Base-by-base conservation (phyloP, 2,329 filamentous ascomycete species). In the Verticillium alfalfae region DNA sequence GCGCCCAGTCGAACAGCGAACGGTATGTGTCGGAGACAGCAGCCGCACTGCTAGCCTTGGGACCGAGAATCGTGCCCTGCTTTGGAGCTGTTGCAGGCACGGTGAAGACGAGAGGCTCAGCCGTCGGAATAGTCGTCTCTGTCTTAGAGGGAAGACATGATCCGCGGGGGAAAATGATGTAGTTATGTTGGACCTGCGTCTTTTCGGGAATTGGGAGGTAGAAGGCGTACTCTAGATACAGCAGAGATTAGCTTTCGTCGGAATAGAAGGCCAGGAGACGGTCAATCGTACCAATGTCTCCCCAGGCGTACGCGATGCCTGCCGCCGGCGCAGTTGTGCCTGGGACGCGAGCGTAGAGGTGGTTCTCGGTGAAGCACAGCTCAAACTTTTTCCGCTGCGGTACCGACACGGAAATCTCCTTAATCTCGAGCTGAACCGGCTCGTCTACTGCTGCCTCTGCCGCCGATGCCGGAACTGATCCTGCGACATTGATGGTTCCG, bases 321-420 rank as follows among this genome's bases (percentile, higher is more conserved):
- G 80, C 74, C 16, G 84, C 77, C 0, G 84, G 83, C 31, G 76
- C 75, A 2, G 79, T 79, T 1, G 83, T 82, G 54, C 80, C 80
- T 0, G 84, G 76, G 1, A 77, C 75, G 39, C 82, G 79, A 15
- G 85, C 85, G 65, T 88, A 88, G 38, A 89, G 68, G 65, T 84
- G 83, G 63, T 80, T 79, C 6, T 79, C 74, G 2, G 86, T 89
- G 64, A 89, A 83, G 71, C 84, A 87, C 9, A 90, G 71, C 65
- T 86, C 84, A 66, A 86, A 86, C 72, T 89, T 90, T 74, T 90
- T 90, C 65, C 88, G 79, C 74, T 87, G 85, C 0, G 88, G 88
- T 4, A 88, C 79, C 1, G 85, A 84, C n/a, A 89, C 79, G 0
- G 86, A 89, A 22, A 90, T 86, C 55, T 89, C 87, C 71, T 86